Percentiles rank a stretch among this genome's conserved stretches.
These are phyloP conservation scores for Corchorus olitorius DNA, from an alignment of 345 rosid species.

Conservation along the genomic window DNA sequence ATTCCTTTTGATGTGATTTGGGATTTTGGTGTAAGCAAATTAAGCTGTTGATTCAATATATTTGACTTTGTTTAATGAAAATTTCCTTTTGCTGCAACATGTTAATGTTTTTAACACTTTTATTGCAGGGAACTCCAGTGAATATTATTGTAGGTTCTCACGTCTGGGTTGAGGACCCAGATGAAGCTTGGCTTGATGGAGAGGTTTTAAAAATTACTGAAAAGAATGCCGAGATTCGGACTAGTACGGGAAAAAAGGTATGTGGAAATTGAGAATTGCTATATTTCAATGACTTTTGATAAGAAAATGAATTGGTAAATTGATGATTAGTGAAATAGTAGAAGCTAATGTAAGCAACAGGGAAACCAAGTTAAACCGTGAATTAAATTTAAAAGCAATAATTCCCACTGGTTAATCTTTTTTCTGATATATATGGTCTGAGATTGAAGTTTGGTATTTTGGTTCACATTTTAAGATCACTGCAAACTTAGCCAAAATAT, in stretches of 20 bases:
- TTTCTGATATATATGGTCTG: background rate
- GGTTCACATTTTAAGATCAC: conserved; percentile 46
- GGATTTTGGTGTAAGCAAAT: too few species aligned
- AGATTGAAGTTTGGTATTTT: background rate
- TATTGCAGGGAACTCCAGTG: conserved; percentile 75
- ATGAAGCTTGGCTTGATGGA: conserved; percentile 80
- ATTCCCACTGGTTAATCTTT: background rate
- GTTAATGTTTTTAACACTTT: conserved; percentile 15
- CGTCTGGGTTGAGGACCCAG: conserved; percentile 85
- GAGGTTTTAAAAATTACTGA: conserved; percentile 69
- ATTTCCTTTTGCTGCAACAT: conserved; percentile 1
- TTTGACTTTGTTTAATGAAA: too few species aligned
- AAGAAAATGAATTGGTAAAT: background rate
- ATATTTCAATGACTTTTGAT: background rate
- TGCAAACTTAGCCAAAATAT: conserved; percentile 64
- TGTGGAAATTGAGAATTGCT: background rate
- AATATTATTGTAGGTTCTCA: conserved; percentile 91
- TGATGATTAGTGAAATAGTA: background rate
- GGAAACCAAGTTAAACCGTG: background rate
- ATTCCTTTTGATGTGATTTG: background rate
- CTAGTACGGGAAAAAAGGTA: conserved; percentile 68
- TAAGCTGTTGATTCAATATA: background rate
- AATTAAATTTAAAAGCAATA: too few species aligned
- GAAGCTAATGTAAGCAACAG: background rate
- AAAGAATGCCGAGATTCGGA: conserved; percentile 49